A percentile compares a stretch with the other conserved stretches of the same genome.
These are phyloP conservation scores for Madurella mycetomatis DNA, from an alignment of 2,329 filamentous ascomycete species.

Conservation along the genomic window DNA sequence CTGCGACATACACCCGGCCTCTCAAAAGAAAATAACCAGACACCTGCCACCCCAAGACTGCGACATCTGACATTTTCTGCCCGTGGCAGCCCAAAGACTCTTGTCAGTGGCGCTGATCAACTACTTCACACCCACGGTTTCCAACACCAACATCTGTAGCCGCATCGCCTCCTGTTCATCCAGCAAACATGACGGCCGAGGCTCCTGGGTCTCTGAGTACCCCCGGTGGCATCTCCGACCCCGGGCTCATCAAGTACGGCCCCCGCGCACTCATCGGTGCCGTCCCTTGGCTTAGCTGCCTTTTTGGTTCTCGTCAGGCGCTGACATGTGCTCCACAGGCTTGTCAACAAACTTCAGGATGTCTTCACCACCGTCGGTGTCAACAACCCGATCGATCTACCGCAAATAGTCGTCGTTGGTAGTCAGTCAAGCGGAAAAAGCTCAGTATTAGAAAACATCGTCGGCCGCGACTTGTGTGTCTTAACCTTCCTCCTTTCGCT, in stretches of 20 bases:
- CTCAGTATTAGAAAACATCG: slow-evolving; percentile 97
- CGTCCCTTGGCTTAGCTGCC: background rate
- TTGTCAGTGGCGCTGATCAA: no score
- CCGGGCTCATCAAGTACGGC: slow-evolving; percentile 60
- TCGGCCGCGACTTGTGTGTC: slow-evolving; percentile 94
- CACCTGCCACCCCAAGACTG: no score
- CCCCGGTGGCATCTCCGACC: slow-evolving; percentile 60
- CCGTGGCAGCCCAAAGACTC: no score
- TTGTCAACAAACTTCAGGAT: slow-evolving; percentile 99
- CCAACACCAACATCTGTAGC: slow-evolving; percentile 5
- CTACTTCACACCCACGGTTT: no score
- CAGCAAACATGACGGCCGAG: slow-evolving; percentile 24
- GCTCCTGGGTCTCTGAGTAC: slow-evolving; percentile 33
- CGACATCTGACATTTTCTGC: no score
- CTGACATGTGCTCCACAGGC: slow-evolving; percentile 41
- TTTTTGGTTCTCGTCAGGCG: slow-evolving; percentile 18
- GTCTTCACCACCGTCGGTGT: slow-evolving; percentile 98
- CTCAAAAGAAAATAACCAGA: no score
- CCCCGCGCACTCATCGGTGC: background rate
- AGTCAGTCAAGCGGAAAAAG: slow-evolving; percentile 99
- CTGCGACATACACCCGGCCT: no score
- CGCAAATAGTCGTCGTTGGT: slow-evolving; percentile 96
- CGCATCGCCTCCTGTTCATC: background rate
- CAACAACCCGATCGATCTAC: slow-evolving; percentile 98
- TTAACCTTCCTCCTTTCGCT: slow-evolving; percentile 13